Percentiles rank a stretch among this genome's conserved stretches.
phyloP scores from a whole-genome alignment of 2,329 filamentous ascomycete genomes.

The Apiospora sp. region DNA sequence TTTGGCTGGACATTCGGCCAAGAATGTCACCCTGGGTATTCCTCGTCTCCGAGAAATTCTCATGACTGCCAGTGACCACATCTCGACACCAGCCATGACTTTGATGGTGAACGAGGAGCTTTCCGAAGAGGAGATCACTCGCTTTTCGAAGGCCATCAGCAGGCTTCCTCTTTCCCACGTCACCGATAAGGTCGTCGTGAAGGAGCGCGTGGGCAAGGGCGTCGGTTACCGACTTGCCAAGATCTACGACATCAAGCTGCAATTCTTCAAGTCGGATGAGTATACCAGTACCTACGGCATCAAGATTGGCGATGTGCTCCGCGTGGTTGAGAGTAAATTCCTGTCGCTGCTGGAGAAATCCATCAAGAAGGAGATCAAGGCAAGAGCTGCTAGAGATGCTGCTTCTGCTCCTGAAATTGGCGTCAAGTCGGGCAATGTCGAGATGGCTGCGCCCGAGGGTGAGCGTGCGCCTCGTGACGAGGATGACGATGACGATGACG shows the following conservation, averaged over 20 bases:
- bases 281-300: constrained; percentile 90
- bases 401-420: constrained; percentile 80
- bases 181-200: constrained; percentile 80
- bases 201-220: constrained; percentile 80
- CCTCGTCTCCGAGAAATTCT: constrained; percentile 96
- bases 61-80: constrained; percentile 92
- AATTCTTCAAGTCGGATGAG: constrained; percentile 85
- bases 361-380: constrained; percentile 83
- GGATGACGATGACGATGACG: constrained; percentile 74
- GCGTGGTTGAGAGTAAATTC: constrained; percentile 82
- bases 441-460: constrained; percentile 53
- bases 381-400: constrained; percentile 71
- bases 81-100: constrained; percentile 92
- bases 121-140: constrained; percentile 71
- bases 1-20: constrained; percentile 96
- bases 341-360: constrained; percentile 74
- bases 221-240: constrained; percentile 76
- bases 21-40: constrained; percentile 99
- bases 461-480: constrained; percentile 52
- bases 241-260: constrained; percentile 81
- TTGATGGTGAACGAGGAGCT: constrained; percentile 79
- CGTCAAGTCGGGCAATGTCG: constrained; percentile 59
- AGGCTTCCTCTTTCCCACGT: constrained; percentile 85
- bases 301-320: constrained; percentile 76
- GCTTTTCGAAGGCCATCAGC: constrained; percentile 92